phyloP scores from a whole-genome alignment of 2,329 filamentous ascomycete genomes.

The Plectosphaerella sp. region DNA sequence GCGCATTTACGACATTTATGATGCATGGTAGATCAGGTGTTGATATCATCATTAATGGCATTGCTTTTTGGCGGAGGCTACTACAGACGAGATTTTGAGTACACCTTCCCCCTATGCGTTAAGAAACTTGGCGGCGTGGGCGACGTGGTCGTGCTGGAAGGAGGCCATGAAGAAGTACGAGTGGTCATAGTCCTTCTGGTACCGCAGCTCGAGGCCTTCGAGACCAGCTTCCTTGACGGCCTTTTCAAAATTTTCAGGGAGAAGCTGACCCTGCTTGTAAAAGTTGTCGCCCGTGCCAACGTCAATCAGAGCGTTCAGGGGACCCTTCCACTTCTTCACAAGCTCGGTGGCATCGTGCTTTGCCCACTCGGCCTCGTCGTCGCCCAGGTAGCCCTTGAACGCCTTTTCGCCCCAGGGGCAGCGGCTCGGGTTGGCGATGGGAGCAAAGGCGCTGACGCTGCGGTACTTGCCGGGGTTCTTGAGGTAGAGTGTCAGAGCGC shows the following conservation, averaged over 20 bases:
- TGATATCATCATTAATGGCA: not conserved
- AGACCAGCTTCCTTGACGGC: conserved; percentile 74
- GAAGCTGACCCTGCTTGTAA: conserved; percentile 87
- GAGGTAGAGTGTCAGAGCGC: conserved; percentile 85
- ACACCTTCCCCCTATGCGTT: conserved; percentile 19
- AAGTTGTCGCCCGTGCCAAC: conserved; percentile 95
- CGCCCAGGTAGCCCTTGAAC: conserved; percentile 85
- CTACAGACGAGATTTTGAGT: not conserved
- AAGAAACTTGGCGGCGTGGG: conserved; percentile 85
- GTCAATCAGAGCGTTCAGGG: conserved; percentile 78
- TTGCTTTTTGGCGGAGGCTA: not conserved
- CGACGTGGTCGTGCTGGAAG: conserved; percentile 86
- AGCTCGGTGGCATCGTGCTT: conserved; percentile 91
- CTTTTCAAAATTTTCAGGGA: conserved; percentile 87
- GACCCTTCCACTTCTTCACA: conserved; percentile 65
- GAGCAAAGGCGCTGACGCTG: conserved; percentile 85
- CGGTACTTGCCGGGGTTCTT: conserved; percentile 89
- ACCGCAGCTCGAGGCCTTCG: conserved; percentile 69
- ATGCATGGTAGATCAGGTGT: not conserved
- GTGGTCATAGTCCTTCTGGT: conserved; percentile 88
- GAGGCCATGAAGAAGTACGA: conserved; percentile 95
- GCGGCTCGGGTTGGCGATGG: conserved; percentile 78
- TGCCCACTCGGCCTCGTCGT: conserved; percentile 72
- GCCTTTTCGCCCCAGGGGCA: conserved; percentile 97
- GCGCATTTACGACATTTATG: not conserved